Evolutionary conservation across 192 early-diverging fungal genomes (phyloP).

Genomic region (Backusella psychrophila): DNA sequence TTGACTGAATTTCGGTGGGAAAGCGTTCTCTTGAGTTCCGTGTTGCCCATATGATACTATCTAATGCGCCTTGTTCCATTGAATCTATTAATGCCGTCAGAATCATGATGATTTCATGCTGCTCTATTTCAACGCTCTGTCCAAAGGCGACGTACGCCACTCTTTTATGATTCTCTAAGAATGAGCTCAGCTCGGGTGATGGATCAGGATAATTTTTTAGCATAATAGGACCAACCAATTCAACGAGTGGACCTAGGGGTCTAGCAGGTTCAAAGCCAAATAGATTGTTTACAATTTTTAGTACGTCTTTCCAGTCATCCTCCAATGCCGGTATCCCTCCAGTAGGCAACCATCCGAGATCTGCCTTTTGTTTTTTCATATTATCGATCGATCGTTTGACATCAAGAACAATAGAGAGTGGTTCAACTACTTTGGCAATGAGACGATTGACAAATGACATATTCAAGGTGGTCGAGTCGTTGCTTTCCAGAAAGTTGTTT

Average conservation of each 20-base stretch:
- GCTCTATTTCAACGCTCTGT: constrained; percentile 5
- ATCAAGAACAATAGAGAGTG: neutral
- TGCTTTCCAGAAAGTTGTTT: neutral
- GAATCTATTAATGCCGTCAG: constrained; percentile 23
- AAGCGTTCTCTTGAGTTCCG: neutral
- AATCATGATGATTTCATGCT: constrained; percentile 13
- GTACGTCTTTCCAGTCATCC: constrained; percentile 1
- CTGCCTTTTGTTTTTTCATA: neutral
- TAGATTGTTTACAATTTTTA: constrained; percentile 29
- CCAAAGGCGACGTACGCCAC: constrained; percentile 37
- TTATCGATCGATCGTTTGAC: neutral
- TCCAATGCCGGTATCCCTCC: neutral
- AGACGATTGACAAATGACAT: constrained; percentile 10
- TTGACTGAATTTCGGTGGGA: neutral
- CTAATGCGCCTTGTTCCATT: constrained; percentile 24
- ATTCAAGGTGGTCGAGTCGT: constrained; percentile 1
- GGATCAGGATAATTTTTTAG: constrained; percentile 15
- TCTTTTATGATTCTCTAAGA: constrained; percentile 13
- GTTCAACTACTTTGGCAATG: neutral
- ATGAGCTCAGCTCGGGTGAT: neutral
- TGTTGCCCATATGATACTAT: constrained; percentile 36
- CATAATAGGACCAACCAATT: constrained; percentile 36
- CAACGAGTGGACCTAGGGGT: constrained; percentile 22
- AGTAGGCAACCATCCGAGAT: neutral
- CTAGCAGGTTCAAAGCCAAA: constrained; percentile 27